Evolutionary conservation across 306 rosid genomes (phyloP).

Genomic region (Chamaecrista fasciculata): DNA sequence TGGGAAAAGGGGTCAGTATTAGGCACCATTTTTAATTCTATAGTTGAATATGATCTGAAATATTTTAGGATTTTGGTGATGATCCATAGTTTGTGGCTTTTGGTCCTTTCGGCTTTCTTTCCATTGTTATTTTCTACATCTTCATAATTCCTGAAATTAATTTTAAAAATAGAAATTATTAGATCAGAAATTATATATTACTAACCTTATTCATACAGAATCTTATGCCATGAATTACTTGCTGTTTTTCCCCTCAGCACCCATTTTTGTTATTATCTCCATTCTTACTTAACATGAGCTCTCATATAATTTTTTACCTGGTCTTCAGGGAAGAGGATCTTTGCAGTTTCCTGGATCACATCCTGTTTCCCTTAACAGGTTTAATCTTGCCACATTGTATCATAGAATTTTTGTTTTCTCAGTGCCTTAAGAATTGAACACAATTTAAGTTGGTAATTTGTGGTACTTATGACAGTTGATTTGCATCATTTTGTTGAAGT

Average conservation of each 20-base stretch:
- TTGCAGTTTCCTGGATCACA: conserved; percentile 91
- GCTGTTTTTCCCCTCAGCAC: not conserved
- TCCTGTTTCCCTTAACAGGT: conserved; percentile 97
- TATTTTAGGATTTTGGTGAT: not conserved
- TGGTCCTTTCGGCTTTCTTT: not conserved
- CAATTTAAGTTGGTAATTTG: conserved; percentile 2
- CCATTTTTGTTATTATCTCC: conserved; percentile 22
- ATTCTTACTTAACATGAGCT: not conserved
- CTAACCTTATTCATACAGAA: not conserved
- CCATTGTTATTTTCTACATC: not conserved
- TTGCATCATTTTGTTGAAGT: conserved; percentile 3
- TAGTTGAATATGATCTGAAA: not conserved
- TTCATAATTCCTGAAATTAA: not conserved
- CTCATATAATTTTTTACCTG: conserved; percentile 1
- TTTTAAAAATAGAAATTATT: conserved; percentile 4
- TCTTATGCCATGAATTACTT: conserved; percentile 20
- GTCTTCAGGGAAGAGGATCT: conserved; percentile 69
- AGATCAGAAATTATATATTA: conserved; percentile 10
- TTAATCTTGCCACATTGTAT: conserved; percentile 17
- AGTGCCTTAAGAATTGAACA: conserved; percentile 5
- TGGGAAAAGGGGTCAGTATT: conserved; percentile 62
- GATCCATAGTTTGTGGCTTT: not conserved
- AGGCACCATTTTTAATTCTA: conserved; percentile 15
- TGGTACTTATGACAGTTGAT: conserved; percentile 8
- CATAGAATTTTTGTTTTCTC: conserved; percentile 11